Base-by-base conservation (phyloP, 306 rosid genomes). In the Macrotyloma uniflorum region DNA sequence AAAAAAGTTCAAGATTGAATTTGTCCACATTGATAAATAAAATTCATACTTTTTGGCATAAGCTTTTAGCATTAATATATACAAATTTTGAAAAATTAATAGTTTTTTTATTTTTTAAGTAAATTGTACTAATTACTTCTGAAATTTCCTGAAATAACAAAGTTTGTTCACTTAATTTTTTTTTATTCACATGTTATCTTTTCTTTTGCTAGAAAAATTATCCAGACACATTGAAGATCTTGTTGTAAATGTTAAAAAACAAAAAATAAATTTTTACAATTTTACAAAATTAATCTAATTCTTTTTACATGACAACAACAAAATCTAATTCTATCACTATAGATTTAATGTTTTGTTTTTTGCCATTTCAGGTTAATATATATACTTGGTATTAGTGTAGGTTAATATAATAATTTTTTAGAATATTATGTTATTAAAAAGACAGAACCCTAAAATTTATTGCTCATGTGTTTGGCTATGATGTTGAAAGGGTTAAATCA, bases 401-500 rank as follows among this genome's bases (percentile, higher is more conserved):
- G 47, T 63, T 32, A 62, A 62, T 0, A n/a, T 30, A 28, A 59
- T 12, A 26, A 62, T 1, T 58, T 58, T 2, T 6, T 16, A 0
- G 0, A 62, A n/a, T n/a, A 33, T n/a, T n/a, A n/a, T n/a, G 9
- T 10, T 63, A 10, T 36, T 63, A 63, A n/a, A 33, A 15, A 30
- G 45, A 15, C 13, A 61, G 23, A 8, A 33, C 4, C 4, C n/a
- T 36, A 64, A 28, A 19, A 18, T 35, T 10, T 4, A 64, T 64
- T 35, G 15, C 2, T 18, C 1, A 10, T 64, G 6, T 10, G 38
- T 64, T 64, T 35, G 70, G 6, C 33, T 12, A 61, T 30, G 5
- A 61, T 24, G 8, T 14, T 43, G 36, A 67, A 40, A 67, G 7
- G 35, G 67, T 67, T 78, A 20, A 78, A 57, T 57, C 16, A 64